phyloP scores from a whole-genome alignment of 2,329 filamentous ascomycete genomes.

The Cercospora canescens region DNA sequence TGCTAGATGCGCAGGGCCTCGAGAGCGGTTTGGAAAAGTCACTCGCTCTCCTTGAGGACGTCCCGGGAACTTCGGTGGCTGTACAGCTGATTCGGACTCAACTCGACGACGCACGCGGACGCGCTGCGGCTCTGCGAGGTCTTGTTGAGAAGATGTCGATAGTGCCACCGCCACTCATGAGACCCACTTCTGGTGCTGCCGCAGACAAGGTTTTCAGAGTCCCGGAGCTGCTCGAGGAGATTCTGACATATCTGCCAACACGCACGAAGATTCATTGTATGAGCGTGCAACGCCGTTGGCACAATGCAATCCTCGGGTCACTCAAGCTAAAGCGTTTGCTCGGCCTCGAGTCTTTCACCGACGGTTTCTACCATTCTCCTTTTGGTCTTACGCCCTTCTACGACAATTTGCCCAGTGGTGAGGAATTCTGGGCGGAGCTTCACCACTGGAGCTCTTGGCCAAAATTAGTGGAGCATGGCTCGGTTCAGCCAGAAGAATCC shows the following conservation, averaged over 20 bases:
- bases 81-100: background rate
- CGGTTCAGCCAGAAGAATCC: no score
- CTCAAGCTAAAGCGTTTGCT: background rate
- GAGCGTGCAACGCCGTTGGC: slow-evolving; percentile 7
- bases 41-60: background rate
- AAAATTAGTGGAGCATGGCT: no score
- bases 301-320: background rate
- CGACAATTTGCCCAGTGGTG: background rate
- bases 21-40: no score
- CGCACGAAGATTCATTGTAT: slow-evolving; percentile 1
- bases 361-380: background rate
- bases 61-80: background rate
- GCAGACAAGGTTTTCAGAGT: slow-evolving; percentile 12
- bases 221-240: slow-evolving; percentile 12
- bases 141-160: background rate
- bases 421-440: background rate
- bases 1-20: no score
- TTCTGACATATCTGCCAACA: slow-evolving; percentile 1
- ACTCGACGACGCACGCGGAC: background rate
- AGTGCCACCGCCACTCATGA: background rate
- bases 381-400: no score
- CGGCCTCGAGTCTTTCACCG: background rate
- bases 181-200: background rate
- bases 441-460: no score
- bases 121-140: background rate